Conservation (phyloP, 768 basidiomycete species). For the Chiua virens region DNA sequence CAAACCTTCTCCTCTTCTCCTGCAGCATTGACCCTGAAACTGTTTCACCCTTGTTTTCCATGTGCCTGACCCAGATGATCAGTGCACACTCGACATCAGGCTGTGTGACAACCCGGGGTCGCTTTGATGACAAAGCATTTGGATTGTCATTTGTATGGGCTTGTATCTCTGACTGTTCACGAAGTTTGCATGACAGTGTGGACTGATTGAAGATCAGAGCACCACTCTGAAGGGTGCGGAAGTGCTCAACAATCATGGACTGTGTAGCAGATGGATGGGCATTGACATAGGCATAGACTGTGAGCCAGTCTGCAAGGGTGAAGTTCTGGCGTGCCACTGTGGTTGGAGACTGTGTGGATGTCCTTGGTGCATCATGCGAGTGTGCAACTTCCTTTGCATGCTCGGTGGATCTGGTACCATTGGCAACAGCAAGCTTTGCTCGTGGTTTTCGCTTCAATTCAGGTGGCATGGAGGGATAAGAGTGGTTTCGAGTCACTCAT, state of each 20-base stretch:
- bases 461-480: too few species aligned
- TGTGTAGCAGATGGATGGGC: constrained; percentile 2
- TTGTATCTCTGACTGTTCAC: constrained; percentile 9
- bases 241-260: constrained; percentile 2
- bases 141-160: constrained; percentile 8
- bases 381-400: too few species aligned
- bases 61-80: constrained; percentile 31
- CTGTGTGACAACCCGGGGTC: constrained; percentile 30
- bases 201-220: constrained; percentile 8
- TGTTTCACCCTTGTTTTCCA: constrained; percentile 27
- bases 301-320: constrained; percentile 8
- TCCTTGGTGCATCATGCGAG: too few species aligned
- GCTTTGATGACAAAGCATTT: constrained; percentile 30
- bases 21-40: constrained; percentile 9
- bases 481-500: too few species aligned
- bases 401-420: too few species aligned
- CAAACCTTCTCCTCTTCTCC: constrained; percentile 19
- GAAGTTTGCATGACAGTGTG: constrained; percentile 4
- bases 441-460: too few species aligned
- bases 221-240: not conserved
- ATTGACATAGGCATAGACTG: constrained; percentile 8
- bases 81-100: constrained; percentile 38
- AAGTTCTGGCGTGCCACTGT: too few species aligned
- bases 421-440: too few species aligned
- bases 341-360: too few species aligned